Evolutionary conservation across 805 yeast genomes (phyloP), one percentile per base, ranked within the genome.

Genomic region (Starmerella apis): DNA sequence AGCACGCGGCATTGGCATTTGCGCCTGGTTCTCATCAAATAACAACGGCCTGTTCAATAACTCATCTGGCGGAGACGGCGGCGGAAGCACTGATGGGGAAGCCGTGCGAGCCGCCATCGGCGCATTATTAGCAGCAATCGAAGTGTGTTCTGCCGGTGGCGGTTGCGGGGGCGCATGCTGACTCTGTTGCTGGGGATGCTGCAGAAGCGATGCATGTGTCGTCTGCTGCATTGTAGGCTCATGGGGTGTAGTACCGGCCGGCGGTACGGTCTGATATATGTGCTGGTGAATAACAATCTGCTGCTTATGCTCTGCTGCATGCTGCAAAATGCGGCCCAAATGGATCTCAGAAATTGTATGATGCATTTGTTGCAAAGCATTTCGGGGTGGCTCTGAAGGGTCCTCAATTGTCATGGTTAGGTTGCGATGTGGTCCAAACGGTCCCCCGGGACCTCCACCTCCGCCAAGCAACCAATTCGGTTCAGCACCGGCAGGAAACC

Each of bases 241-340:
- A 13, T 25, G 16, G 19, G 28, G 18, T 14, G 20, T n/a, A 14
- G 19, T 20, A 20, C 31, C 39, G n/a, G 35, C n/a, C 31, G 35
- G 51, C 23, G 47, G 44, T 30, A 23, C 36, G 18, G 48, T 23
- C 22, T 44, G 45, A 23, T 58, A 90, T 42, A 83, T 79, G 64
- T 85, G 95, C 63, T 86, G 95, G 65, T 86, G 94, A 19, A 86
- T 76, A 3, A 86, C 80, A 13, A 86, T 55, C 48, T 60, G 57
- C 43, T 59, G 65, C 31, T 59, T 57, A 36, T 56, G 39, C 31
- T 53, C 47, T 4, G 59, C 52, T 28, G 64, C 62, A 24, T 55
- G 46, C 20, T 53, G 52, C 5, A 64, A 49, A 11, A 65, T 49
- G 24, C 54, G 50, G 18, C 61, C 58, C 4, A 65, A 53, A 20